These are phyloP conservation scores for Debaryomycetaceae sp. DNA, from an alignment of 1,139 yeast species.

Conservation along the genomic window DNA sequence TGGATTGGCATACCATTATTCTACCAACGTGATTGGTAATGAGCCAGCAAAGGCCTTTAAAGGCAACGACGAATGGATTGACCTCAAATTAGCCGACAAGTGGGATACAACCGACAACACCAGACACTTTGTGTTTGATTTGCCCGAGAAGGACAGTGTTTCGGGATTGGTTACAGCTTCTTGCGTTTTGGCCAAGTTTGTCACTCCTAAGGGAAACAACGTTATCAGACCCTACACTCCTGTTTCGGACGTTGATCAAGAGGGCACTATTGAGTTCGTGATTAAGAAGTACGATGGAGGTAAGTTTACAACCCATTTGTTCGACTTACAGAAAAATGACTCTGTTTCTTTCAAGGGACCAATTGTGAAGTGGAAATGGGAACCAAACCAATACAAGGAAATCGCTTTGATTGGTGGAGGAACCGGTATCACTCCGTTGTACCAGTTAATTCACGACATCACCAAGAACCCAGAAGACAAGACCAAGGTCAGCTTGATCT, in stretches of 20 bases:
- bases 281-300: slow-evolving; percentile 85
- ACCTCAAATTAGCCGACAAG: slow-evolving; percentile 62
- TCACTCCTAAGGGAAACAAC: slow-evolving; percentile 78
- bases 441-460: slow-evolving; percentile 80
- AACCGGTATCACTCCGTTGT: slow-evolving; percentile 93
- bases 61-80: slow-evolving; percentile 78
- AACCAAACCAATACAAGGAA: slow-evolving; percentile 72
- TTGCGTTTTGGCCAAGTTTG: slow-evolving; percentile 74
- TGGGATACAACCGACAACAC: slow-evolving; percentile 60
- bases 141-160: slow-evolving; percentile 63
- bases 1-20: slow-evolving; percentile 48
- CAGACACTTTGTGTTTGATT: slow-evolving; percentile 67
- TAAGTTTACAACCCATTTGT: slow-evolving; percentile 77
- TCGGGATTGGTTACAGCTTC: slow-evolving; percentile 85
- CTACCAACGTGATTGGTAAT: slow-evolving; percentile 31
- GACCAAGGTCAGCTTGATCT: slow-evolving; percentile 68
- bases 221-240: slow-evolving; percentile 98
- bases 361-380: slow-evolving; percentile 87
- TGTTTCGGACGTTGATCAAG: slow-evolving; percentile 61
- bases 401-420: slow-evolving; percentile 95
- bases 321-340: slow-evolving; percentile 71
- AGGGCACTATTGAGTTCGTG: slow-evolving; percentile 76
- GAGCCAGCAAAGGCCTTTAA: slow-evolving; percentile 56
- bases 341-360: slow-evolving; percentile 94
- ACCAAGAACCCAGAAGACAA: slow-evolving; percentile 71